These are phyloP conservation scores for Colletotrichum brevisporum DNA, from an alignment of 2,329 filamentous ascomycete species.

Conservation along the genomic window DNA sequence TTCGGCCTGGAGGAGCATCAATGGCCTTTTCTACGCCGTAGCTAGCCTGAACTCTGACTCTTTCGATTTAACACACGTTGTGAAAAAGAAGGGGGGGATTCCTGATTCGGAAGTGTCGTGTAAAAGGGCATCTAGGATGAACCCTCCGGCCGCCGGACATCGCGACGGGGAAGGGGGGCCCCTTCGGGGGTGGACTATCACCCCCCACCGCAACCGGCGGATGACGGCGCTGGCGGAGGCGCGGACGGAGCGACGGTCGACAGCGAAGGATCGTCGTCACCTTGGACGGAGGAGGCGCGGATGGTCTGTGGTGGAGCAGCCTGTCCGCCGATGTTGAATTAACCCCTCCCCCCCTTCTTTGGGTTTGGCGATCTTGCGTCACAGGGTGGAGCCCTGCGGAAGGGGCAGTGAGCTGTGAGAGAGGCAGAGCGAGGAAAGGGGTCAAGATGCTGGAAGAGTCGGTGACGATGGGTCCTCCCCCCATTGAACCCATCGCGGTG, in stretches of 20 bases:
- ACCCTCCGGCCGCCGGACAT: neutral
- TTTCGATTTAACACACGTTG: too few relatives aligned
- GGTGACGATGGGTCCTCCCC: neutral
- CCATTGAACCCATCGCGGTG: neutral
- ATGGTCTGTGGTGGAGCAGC: neutral
- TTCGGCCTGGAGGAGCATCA: too few relatives aligned
- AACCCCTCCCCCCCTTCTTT: neutral
- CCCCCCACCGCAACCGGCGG: neutral
- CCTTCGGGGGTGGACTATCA: neutral
- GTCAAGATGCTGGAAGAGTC: constrained; percentile 15
- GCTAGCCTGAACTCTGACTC: too few relatives aligned
- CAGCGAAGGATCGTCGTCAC: neutral
- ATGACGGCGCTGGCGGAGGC: constrained; percentile 1
- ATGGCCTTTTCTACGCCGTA: too few relatives aligned
- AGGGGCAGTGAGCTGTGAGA: neutral
- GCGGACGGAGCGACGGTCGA: neutral
- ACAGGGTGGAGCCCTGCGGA: constrained; percentile 8
- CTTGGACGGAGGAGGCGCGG: too few relatives aligned
- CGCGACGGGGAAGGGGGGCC: neutral
- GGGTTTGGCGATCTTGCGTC: constrained; percentile 28
- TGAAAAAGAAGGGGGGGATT: too few relatives aligned
- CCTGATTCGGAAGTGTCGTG: too few relatives aligned
- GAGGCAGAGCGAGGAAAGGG: neutral
- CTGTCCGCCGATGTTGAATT: neutral
- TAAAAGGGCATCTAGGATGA: neutral